Conservation (phyloP, 169 alveolate genomes). For the Plasmodium cynomolgi region DNA sequence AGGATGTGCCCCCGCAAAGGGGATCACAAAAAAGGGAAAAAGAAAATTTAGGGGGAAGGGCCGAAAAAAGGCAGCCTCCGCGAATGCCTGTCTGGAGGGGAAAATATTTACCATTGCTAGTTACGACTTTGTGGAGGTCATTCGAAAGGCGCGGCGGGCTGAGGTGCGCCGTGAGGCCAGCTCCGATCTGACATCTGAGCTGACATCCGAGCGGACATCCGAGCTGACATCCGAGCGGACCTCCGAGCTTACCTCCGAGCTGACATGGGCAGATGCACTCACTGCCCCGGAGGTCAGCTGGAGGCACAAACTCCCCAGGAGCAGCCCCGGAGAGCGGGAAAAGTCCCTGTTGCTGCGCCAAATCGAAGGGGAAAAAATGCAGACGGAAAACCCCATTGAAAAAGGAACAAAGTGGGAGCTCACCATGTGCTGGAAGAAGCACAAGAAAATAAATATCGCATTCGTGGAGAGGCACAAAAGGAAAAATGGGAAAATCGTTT, state of each 20-base stretch:
- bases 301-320: background rate
- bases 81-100: background rate
- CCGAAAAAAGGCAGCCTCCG: background rate
- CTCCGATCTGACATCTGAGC: background rate
- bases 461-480: slow-evolving; percentile 6
- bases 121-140: slow-evolving; percentile 21
- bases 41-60: background rate
- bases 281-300: no score
- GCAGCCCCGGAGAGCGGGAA: background rate
- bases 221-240: no score
- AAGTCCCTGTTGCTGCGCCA: background rate
- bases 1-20: background rate
- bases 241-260: no score
- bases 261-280: background rate
- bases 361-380: slow-evolving; percentile 1
- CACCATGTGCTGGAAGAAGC: slow-evolving; percentile 12
- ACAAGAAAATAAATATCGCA: slow-evolving; percentile 19
- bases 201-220: no score
- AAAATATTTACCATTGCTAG: slow-evolving; percentile 21
- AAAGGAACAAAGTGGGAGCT: background rate
- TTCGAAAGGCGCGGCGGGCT: background rate
- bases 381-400: background rate
- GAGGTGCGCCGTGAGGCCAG: background rate
- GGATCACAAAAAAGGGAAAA: background rate
- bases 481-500: background rate